Base-by-base conservation (phyloP, 371 early-diverging fungal genomes). In the Mucor racemosus region DNA sequence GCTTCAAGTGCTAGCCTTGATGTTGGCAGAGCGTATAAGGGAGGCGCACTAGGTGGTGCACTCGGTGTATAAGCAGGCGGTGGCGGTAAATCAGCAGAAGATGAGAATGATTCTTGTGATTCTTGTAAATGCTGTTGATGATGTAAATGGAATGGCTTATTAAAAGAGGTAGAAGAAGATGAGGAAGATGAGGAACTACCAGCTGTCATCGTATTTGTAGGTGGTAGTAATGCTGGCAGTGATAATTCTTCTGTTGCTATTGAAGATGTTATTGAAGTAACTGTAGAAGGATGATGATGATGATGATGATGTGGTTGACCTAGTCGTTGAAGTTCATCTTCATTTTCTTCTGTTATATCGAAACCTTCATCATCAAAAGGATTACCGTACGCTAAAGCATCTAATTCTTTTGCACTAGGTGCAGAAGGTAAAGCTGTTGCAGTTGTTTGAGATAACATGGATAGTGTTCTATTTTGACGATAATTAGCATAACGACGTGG, bases 11-110 rank as follows among this genome's bases (percentile, higher is more conserved):
- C 13, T 39, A 8, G 19, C 34, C 39, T 19, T 11, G 50, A 35
- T 19, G 65, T 46, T 10, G 75, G 66, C 10, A 75, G 38, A 14
- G 59, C 60, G 57, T 76, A 76, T 5, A 64, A 54, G 10, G 73
- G 73, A 14, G 76, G 76, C 6, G 73, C 76, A 55, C 73, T 76
- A 0, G 76, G 76, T 34, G 67, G 26, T 7, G 56, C 72, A 35
- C 53, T 60, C 1, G 67, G 64, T 35, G 76, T 73, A 62, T 76
- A 76, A 7, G 76, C 76, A 50, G 76, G 76, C n/a, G 76, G 76
- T 50, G 76, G 73, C 6, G 61, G 66, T 35, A 66, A 35, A 36
- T 65, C 53, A 26, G 62, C 33, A 5, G 61, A 54, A 10, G 42
- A 46, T 7, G 46, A 42, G 34, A 36, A 55, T 35, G 35, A 31